Conservation (phyloP, 345 rosid genomes). For the Gossypium raimondii region DNA sequence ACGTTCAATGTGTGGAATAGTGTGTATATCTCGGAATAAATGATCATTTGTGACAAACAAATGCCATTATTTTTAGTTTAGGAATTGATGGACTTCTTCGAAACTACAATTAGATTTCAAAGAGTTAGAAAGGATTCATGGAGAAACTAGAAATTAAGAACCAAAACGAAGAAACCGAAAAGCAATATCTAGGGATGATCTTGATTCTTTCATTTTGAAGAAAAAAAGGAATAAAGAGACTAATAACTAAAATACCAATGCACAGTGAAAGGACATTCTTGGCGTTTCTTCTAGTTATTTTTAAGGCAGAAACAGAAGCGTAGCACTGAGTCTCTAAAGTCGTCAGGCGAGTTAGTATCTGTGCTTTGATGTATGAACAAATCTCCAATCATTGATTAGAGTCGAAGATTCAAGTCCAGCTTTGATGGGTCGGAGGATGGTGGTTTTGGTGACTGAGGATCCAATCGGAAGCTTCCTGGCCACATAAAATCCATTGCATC, state of each 20-base stretch:
- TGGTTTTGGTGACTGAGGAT: constrained; percentile 33
- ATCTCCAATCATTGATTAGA: constrained; percentile 27
- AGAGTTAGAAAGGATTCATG: neutral
- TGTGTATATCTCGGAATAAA: no score
- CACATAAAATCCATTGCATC: constrained; percentile 46
- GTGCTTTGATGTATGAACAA: constrained; percentile 23
- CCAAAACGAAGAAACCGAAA: neutral
- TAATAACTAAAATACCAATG: neutral
- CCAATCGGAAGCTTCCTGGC: constrained; percentile 75
- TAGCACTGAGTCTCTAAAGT: constrained; percentile 1
- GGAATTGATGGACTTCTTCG: neutral
- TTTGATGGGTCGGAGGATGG: constrained; percentile 36
- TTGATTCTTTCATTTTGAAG: neutral
- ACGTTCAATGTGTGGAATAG: neutral
- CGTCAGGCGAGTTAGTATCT: constrained; percentile 25
- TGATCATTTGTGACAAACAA: neutral
- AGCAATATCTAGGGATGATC: neutral
- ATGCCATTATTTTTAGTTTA: neutral
- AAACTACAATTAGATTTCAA: neutral
- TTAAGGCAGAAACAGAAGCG: constrained; percentile 13
- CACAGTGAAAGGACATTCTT: constrained; percentile 17
- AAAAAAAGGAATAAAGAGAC: constrained; percentile 8
- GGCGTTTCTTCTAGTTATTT: constrained; percentile 20
- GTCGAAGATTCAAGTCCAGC: constrained; percentile 62
- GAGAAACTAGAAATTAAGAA: neutral